Conservation (phyloP, 345 rosid species). For the Citrus reticulata region DNA sequence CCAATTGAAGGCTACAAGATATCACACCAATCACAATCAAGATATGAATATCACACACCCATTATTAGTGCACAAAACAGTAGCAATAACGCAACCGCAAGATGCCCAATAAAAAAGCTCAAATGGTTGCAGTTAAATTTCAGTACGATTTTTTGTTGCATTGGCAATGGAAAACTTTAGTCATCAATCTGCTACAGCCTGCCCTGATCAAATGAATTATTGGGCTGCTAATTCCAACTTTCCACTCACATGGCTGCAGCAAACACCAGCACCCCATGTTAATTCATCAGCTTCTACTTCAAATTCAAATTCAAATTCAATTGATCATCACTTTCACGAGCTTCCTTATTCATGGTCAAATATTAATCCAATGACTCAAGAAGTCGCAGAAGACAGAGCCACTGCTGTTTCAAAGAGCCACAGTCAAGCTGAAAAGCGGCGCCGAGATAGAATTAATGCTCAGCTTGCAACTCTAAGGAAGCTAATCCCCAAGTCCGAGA, state of each 20-base stretch:
- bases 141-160: neutral
- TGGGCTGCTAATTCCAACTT: constrained; percentile 19
- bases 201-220: constrained; percentile 1
- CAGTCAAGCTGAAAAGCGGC: constrained; percentile 89
- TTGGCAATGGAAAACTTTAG: constrained; percentile 29
- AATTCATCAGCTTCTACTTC: neutral
- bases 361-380: constrained; percentile 17
- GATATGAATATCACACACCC: constrained; percentile 27
- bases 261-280: neutral
- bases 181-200: constrained; percentile 1
- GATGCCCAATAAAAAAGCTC: constrained; percentile 11
- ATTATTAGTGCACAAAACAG: constrained; percentile 33
- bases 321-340: constrained; percentile 10
- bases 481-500: constrained; percentile 80
- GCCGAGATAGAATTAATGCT: constrained; percentile 79
- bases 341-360: constrained; percentile 19
- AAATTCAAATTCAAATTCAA: neutral
- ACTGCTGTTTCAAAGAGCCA: constrained; percentile 51
- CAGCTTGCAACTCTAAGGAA: constrained; percentile 84
- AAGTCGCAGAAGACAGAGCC: constrained; percentile 30
- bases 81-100: neutral
- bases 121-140: neutral
- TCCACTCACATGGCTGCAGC: constrained; percentile 16
- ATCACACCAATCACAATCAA: constrained; percentile 47
- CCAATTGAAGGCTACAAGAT: constrained; percentile 27